Conservation (phyloP, 2,329 filamentous ascomycete genomes). For the Nemania sp. region DNA sequence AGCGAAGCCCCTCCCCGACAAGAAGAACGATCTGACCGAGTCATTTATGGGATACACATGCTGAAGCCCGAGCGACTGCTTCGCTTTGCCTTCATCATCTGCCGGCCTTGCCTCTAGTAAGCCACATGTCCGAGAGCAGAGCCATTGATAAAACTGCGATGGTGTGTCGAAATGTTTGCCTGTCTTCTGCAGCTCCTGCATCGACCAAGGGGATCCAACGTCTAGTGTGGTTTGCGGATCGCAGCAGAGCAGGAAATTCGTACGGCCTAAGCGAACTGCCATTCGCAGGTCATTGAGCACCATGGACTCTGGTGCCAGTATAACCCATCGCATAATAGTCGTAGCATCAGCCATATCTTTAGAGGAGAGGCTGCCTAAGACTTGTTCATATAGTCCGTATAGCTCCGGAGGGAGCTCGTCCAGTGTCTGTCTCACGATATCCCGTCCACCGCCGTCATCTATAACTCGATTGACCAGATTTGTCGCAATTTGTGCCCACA, state of each 20-base stretch:
- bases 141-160: conserved; percentile 36
- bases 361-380: conserved; percentile 17
- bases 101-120: conserved; percentile 25
- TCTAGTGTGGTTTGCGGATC: conserved; percentile 24
- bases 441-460: conserved; percentile 11
- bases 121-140: conserved; percentile 31
- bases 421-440: conserved; percentile 21
- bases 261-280: conserved; percentile 32
- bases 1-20: conserved; percentile 35
- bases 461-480: conserved; percentile 31
- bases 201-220: conserved; percentile 34
- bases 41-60: conserved; percentile 31
- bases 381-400: conserved; percentile 32
- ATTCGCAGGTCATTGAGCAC: conserved; percentile 35
- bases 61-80: conserved; percentile 37
- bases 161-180: conserved; percentile 40
- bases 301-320: conserved; percentile 34
- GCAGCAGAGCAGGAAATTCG: conserved; percentile 18
- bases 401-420: conserved; percentile 28
- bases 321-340: conserved; percentile 38
- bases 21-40: conserved; percentile 35
- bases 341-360: conserved; percentile 33
- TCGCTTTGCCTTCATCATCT: conserved; percentile 6
- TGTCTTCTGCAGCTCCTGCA: conserved; percentile 36
- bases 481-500: conserved; percentile 37